These are phyloP conservation scores for Gnomoniopsis smithogilvyi DNA, from an alignment of 2,329 filamentous ascomycete genomes.

Conservation along the genomic window DNA sequence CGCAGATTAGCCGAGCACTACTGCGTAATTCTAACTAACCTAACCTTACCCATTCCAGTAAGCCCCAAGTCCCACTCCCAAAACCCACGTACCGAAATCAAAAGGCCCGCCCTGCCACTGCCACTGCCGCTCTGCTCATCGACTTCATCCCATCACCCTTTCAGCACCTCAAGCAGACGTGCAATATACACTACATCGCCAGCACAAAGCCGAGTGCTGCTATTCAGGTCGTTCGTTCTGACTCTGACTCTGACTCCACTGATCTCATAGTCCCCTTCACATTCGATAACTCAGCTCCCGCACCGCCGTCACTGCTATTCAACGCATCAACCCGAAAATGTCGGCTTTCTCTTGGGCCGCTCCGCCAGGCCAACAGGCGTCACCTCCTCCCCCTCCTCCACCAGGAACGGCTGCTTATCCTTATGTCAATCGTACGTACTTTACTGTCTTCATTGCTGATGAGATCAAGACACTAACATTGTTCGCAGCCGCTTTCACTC, in stretches of 20 bases:
- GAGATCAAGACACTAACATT: not conserved
- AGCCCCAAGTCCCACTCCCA: no score
- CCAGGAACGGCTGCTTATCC: constrained; percentile 34
- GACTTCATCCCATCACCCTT: no score
- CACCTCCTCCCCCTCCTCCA: constrained; percentile 25
- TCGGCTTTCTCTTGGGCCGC: constrained; percentile 18
- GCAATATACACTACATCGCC: not conserved
- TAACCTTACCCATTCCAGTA: no score
- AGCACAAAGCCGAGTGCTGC: not conserved
- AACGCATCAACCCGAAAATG: constrained; percentile 26
- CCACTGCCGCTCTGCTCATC: no score
- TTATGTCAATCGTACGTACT: constrained; percentile 36
- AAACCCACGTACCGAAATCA: no score
- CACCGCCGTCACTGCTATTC: not conserved
- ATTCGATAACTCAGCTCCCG: not conserved
- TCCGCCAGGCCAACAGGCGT: constrained; percentile 36
- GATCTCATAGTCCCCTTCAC: constrained; percentile 6
- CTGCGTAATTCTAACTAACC: no score
- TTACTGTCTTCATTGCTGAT: not conserved
- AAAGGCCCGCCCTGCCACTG: no score
- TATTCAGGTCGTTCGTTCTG: not conserved
- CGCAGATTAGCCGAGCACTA: not conserved
- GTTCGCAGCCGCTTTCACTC: constrained; percentile 54
- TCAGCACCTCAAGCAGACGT: not conserved
- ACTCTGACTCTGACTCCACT: not conserved